Evolutionary conservation across 140 eudicot genomes (phyloP), one percentile per base, ranked within the genome.

Genomic region (Ambrosia hybrid): DNA sequence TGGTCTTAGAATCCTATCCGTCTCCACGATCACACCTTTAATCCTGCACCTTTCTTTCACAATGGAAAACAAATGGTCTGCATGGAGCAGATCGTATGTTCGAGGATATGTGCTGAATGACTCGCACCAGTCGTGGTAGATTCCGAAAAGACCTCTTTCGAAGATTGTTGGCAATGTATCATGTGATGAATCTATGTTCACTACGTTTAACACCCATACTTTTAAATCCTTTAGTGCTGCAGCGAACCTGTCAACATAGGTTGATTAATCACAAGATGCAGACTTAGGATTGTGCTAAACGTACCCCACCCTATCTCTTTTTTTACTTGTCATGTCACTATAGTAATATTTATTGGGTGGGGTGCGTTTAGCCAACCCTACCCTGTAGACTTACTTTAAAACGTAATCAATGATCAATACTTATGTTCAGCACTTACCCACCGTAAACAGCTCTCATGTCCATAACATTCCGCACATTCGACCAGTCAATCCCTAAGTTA

Each of bases 371-470:
- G 26, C 26, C 26, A 21, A 21, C 26, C 26, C 26, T 21, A 21
- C 26, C 26, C 26, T 21, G 26, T 21, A 21, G 26, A 21, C 26
- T 21, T 21, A 21, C 26, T 21, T 21, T 21, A 21, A 21, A 21
- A 60, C 51, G 21, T 0, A 60, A 14, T 43, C 16, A 75, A 26
- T 60, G 30, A 66, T 55, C 58, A 39, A 59, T 56, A 45, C 30
- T 2, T 65, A 21, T 21, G 2, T 51, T 3, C 3, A 67, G 58
- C 75, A 17, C 55, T 78, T 84, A 89, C 95, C 98, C 98, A 26
- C 98, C 98, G 72, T 92, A 92, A 12, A 85, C 90, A 39, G 98
- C 92, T 80, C 91, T 84, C 96, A 92, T 87, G 86, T 92, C 98
- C 95, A 92, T 92, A 49, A 89, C 81, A 68, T 92, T 92, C 73